phyloP scores from a whole-genome alignment of 129 eudicot species.

The Tagetes erecta region DNA sequence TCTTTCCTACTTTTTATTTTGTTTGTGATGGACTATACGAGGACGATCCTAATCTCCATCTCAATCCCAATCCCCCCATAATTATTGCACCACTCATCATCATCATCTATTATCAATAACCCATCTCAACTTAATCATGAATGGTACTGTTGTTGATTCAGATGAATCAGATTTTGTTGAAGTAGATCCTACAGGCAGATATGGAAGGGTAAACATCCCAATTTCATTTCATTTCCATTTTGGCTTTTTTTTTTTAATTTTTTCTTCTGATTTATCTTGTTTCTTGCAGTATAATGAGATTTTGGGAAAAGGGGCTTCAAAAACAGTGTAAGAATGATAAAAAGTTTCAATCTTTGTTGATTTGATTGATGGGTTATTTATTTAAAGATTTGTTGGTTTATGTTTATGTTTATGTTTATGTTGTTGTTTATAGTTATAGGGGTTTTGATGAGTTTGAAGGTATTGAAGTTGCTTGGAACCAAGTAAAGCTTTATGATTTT shows the following conservation, averaged over 20 bases:
- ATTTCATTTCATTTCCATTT: neutral
- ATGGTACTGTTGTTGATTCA: slow-evolving; percentile 36
- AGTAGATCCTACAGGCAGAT: slow-evolving; percentile 95
- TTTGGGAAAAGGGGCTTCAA: slow-evolving; percentile 94
- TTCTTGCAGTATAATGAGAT: slow-evolving; percentile 79
- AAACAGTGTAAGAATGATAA: slow-evolving; percentile 77
- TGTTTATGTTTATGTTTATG: neutral
- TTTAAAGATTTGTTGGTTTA: no score
- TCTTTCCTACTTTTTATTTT: neutral
- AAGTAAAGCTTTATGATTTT: slow-evolving; percentile 79
- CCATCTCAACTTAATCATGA: slow-evolving; percentile 1
- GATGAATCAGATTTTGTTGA: slow-evolving; percentile 78
- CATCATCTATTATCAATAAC: neutral
- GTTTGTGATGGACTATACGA: slow-evolving; percentile 34
- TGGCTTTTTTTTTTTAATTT: neutral
- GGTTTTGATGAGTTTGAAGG: slow-evolving; percentile 98
- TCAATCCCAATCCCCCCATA: slow-evolving; percentile 19
- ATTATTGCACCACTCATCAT: slow-evolving; percentile 36
- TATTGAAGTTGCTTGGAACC: slow-evolving; percentile 97
- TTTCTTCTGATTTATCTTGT: neutral
- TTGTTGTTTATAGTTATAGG: slow-evolving; percentile 51
- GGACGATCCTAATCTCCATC: slow-evolving; percentile 36
- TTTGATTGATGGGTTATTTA: slow-evolving; percentile 5
- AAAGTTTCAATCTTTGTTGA: neutral
- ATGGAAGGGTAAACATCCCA: slow-evolving; percentile 70